Base-by-base conservation (phyloP, 2,329 filamentous ascomycete species). In the Botrytis deweyae region DNA sequence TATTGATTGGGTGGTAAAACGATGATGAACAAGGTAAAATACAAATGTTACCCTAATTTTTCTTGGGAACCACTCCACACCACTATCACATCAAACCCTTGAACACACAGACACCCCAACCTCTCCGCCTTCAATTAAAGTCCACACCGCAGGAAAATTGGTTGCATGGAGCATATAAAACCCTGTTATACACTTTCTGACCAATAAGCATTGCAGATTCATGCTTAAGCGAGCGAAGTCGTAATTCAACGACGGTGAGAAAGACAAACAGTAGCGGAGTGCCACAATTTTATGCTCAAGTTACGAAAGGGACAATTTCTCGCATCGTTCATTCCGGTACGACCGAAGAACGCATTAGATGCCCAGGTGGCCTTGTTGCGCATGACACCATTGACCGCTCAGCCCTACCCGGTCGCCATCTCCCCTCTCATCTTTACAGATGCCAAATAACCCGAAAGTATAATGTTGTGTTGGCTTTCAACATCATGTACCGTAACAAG, bases 331-430 rank as follows among this genome's bases (percentile, higher is more conserved):
- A 68, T 68, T 61, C 63, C 67, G n/a, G 58, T 73, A 29, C 72
- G 29, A 70, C 59, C 67, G 66, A 73, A 70, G 49, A 70, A 58
- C 46, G 63, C 72, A 62, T 61, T 52, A 59, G 68, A 46, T 63
- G 38, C 62, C 63, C 42, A 59, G 64, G 25, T 59, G 25, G 46
- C 49, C 65, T 66, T 36, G 42, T 38, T 75, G 69, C 73, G 75
- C 68, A 74, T 75, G 72, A 70, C 64, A 66, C 52, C 59, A 71
- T 63, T 72, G 68, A 73, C 68, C 63, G 46, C 73, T 78, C 77
- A 78, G 77, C 77, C 77, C 76, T 78, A 78, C 77, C 77, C 77
- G 77, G 75, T 70, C 68, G 63, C 63, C 62, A 65, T 49, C 52
- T 64, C 63, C 44, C 61, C 64, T 62, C 70, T 66, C 52, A 66